Evolutionary conservation across 257 asterid genomes (phyloP).

Genomic region (Nicotiana knightiana): DNA sequence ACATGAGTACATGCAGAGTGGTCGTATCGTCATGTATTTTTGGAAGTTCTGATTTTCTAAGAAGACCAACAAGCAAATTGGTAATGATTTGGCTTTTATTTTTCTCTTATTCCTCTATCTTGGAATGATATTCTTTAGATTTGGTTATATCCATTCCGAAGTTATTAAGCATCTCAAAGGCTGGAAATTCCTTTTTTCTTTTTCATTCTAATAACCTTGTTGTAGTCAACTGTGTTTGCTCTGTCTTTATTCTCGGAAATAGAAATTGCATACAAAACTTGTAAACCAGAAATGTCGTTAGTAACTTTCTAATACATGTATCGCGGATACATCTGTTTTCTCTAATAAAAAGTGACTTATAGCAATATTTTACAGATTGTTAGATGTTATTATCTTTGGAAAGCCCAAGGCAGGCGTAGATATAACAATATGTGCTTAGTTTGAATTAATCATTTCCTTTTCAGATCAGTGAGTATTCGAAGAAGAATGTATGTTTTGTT

Average conservation of each 20-base stretch:
- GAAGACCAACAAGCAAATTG: slow-evolving; percentile 89
- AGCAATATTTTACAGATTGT: background rate
- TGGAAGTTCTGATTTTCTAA: slow-evolving; percentile 87
- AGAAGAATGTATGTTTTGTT: slow-evolving; percentile 77
- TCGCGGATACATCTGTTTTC: background rate
- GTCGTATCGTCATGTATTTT: slow-evolving; percentile 87
- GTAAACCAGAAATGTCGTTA: background rate
- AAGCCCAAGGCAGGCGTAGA: slow-evolving; percentile 1
- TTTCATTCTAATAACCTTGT: background rate
- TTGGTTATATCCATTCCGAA: background rate
- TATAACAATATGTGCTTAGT: slow-evolving; percentile 8
- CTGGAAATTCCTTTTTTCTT: background rate
- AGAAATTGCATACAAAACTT: background rate
- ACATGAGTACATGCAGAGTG: slow-evolving; percentile 53
- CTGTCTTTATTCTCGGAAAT: background rate
- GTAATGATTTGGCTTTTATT: slow-evolving; percentile 26
- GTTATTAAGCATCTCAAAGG: background rate
- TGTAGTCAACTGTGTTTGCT: background rate
- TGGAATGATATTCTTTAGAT: background rate
- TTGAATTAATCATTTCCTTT: slow-evolving; percentile 8
- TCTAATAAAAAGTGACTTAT: background rate
- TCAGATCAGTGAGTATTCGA: slow-evolving; percentile 85
- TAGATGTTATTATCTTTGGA: background rate
- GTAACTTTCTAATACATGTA: background rate
- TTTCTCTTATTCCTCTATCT: background rate